Evolutionary conservation across 345 rosid species (phyloP).

Genomic region (Populus pruinosa): DNA sequence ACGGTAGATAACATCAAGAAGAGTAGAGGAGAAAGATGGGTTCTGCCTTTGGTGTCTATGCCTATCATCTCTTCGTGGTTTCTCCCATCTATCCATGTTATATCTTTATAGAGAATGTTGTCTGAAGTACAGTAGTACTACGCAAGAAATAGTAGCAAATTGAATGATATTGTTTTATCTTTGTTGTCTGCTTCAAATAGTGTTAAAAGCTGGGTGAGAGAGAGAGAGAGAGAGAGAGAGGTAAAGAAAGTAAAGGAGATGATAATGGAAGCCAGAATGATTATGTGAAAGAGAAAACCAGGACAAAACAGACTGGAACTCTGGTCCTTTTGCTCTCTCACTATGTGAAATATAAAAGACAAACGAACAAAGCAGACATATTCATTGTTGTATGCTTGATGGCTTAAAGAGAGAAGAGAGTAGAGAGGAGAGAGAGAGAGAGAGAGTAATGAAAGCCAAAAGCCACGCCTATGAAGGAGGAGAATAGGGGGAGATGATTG

Average conservation of each 20-base stretch:
- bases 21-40: constrained; percentile 35
- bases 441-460: constrained; percentile 51
- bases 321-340: constrained; percentile 9
- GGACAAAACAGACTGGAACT: constrained; percentile 31
- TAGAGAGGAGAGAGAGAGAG: constrained; percentile 1
- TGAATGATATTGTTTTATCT: constrained; percentile 28
- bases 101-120: constrained; percentile 18
- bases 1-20: constrained; percentile 33
- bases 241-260: constrained; percentile 1
- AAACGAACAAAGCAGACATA: constrained; percentile 35
- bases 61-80: constrained; percentile 27
- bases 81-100: constrained; percentile 49
- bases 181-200: constrained; percentile 31
- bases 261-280: constrained; percentile 24
- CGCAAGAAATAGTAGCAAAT: constrained; percentile 25
- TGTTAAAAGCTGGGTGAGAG: constrained; percentile 33
- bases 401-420: constrained; percentile 5
- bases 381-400: constrained; percentile 37
- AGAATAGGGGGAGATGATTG: constrained; percentile 8
- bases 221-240: constrained; percentile 26
- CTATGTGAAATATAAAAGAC: constrained; percentile 5
- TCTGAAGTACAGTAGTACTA: neutral
- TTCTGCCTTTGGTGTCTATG: constrained; percentile 13
- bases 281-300: constrained; percentile 10
- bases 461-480: constrained; percentile 47